Base-by-base conservation (phyloP, 768 basidiomycete species). In the Mycena latifolia region DNA sequence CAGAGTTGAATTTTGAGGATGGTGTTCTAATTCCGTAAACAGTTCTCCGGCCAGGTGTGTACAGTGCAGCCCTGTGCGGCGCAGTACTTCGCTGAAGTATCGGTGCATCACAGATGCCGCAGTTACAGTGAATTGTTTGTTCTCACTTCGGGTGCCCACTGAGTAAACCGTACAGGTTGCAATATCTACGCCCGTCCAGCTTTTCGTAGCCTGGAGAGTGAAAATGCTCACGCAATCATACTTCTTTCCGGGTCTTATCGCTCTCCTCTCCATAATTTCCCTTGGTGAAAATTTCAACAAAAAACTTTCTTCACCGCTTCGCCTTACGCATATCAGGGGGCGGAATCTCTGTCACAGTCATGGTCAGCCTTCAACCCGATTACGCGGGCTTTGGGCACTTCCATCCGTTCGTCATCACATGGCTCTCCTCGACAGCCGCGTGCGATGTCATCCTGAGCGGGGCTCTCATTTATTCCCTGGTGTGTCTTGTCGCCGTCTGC, bases 191-290 rank as follows among this genome's bases (percentile, higher is more conserved):
- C 70, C 70, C 11, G 37, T 71, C 22, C 70, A 71, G 41, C 56
- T 71, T 8, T 71, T 71, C 54, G 43, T 67, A 20, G 67, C 67
- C 7, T 71, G 65, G 64, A n/a, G n/a, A n/a, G n/a, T n/a, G n/a
- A n/a, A n/a, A n/a, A n/a, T n/a, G n/a, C n/a, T n/a, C n/a, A n/a
- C n/a, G n/a, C n/a, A n/a, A n/a, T n/a, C n/a, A n/a, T n/a, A n/a
- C n/a, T n/a, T n/a, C n/a, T n/a, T n/a, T 59, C 61, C 66, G 5
- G 22, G 10, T 17, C 11, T 59, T 5, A 60, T 67, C 29, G 15
- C 10, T 5, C 0, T 60, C 15, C 57, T 58, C 2, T 24, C 66
- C 20, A 4, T 67, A 3, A 25, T 59, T 14, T 67, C 66, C 20
- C 35, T 67, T 39, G 61, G 66, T 67, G n/a, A 12, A 55, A 11